phyloP scores from a whole-genome alignment of 208 protist genomes.

The Acanthamoeba lugdunensis region DNA sequence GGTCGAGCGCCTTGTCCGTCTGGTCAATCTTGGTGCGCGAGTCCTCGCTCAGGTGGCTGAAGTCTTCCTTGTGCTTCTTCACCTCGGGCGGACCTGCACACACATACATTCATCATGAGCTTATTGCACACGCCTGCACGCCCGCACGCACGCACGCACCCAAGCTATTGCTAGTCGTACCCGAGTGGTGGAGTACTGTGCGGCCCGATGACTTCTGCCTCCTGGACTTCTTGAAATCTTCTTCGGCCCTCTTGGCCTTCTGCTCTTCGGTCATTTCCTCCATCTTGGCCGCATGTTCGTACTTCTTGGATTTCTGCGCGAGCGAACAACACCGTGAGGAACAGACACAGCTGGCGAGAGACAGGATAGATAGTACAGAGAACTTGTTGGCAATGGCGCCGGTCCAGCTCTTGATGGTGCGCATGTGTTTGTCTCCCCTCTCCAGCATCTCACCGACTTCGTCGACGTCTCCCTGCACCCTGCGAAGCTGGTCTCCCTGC shows the following conservation, averaged over 20 bases:
- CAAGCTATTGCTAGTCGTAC: too few species aligned
- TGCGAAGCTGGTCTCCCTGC: constrained; percentile 23
- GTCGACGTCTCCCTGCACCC: constrained; percentile 7
- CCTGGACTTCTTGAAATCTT: not conserved
- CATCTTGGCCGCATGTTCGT: not conserved
- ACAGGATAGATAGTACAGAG: too few species aligned
- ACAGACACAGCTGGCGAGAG: not conserved
- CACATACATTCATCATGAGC: too few species aligned
- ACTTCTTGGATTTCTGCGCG: not conserved
- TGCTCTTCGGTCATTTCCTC: constrained; percentile 37
- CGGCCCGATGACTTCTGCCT: not conserved
- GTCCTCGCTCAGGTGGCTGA: constrained; percentile 22
- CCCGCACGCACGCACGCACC: too few species aligned
- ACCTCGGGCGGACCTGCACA: not conserved
- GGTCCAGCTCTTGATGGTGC: constrained; percentile 31
- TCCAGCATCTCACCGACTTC: not conserved
- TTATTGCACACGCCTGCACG: too few species aligned
- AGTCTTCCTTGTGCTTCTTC: constrained; percentile 32
- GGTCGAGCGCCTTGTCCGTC: not conserved
- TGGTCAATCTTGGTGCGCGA: constrained; percentile 18
- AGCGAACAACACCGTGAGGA: not conserved
- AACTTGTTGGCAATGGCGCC: constrained; percentile 38
- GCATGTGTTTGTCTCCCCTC: constrained; percentile 18
- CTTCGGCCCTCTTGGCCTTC: not conserved
- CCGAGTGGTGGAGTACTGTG: not conserved